Conservation (phyloP, 805 yeast species). For the Candida golubevii region DNA sequence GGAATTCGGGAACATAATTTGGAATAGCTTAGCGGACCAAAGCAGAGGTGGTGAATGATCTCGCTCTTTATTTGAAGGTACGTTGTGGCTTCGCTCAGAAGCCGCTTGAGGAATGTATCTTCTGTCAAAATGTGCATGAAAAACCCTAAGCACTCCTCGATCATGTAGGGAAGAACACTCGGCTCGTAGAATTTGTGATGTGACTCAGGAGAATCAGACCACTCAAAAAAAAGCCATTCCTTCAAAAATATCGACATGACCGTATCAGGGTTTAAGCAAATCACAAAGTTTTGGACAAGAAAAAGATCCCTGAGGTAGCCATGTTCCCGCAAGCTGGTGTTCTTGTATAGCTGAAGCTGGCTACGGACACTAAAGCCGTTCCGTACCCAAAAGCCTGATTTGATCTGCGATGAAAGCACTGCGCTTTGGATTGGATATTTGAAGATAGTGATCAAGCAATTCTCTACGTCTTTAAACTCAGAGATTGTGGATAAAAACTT, state of each 20-base stretch:
- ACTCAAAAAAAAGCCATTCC: constrained; percentile 59
- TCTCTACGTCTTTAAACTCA: not conserved
- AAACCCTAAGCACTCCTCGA: constrained; percentile 74
- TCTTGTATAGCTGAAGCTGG: constrained; percentile 76
- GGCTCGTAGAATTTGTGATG: constrained; percentile 33
- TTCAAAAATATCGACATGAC: constrained; percentile 55
- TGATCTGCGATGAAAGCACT: constrained; percentile 77
- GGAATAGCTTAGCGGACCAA: constrained; percentile 67
- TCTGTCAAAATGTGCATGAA: constrained; percentile 68
- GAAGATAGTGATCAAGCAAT: constrained; percentile 33
- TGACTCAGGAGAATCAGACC: constrained; percentile 24
- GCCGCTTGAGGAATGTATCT: constrained; percentile 51
- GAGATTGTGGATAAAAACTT: not conserved
- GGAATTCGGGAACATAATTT: constrained; percentile 67
- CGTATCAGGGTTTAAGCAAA: constrained; percentile 47
- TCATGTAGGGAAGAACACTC: constrained; percentile 53
- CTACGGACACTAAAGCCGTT: constrained; percentile 80
- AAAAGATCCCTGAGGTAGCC: constrained; percentile 79
- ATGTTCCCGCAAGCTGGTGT: constrained; percentile 73
- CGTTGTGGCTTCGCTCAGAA: constrained; percentile 44
- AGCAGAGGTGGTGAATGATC: constrained; percentile 78
- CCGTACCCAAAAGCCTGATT: constrained; percentile 90
- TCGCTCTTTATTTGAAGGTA: constrained; percentile 57
- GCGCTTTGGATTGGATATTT: constrained; percentile 77
- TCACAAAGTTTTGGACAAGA: constrained; percentile 61